Conservation (phyloP, 2,329 filamentous ascomycete genomes). For the Colletotrichum sp. region DNA sequence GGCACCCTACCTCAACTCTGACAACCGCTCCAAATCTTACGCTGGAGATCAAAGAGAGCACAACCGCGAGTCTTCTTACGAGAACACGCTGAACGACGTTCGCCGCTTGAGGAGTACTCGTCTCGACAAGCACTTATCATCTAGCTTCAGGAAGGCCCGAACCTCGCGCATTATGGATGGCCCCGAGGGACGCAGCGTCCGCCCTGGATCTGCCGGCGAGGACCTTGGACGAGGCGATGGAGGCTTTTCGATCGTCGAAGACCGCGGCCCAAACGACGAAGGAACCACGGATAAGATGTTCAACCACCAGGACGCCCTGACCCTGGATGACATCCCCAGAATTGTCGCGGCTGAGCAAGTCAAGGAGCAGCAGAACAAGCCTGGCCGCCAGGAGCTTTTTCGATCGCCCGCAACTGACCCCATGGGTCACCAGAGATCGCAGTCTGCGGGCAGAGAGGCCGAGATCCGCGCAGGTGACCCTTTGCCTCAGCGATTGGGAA, state of each 20-base stretch:
- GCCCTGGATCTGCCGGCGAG: conserved; percentile 75
- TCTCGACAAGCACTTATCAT: conserved; percentile 92
- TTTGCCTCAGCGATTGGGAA: conserved; percentile 60
- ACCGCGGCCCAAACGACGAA: conserved; percentile 70
- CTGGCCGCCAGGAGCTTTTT: conserved; percentile 73
- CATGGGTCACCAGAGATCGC: conserved; percentile 68
- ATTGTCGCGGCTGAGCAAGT: conserved; percentile 97
- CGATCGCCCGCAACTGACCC: conserved; percentile 63
- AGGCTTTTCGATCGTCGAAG: conserved; percentile 79
- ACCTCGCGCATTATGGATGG: conserved; percentile 93
- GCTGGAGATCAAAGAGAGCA: conserved; percentile 66
- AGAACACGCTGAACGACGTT: conserved; percentile 96
- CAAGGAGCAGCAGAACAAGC: conserved; percentile 80
- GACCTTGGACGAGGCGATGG: conserved; percentile 60
- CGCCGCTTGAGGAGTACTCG: conserved; percentile 89
- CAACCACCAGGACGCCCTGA: conserved; percentile 88
- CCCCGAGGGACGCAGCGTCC: conserved; percentile 70
- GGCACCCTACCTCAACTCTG: conserved; percentile 60
- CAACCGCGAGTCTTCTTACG: conserved; percentile 78
- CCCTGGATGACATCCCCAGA: conserved; percentile 92
- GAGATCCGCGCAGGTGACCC: conserved; percentile 58
- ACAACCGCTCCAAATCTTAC: conserved; percentile 77
- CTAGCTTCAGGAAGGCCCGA: conserved; percentile 87
- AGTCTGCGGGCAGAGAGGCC: conserved; percentile 55
- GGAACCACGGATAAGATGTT: conserved; percentile 82